Evolutionary conservation across 176 grass and related monocot species (phyloP), one percentile per base, ranked within the genome.

Genomic region (Hordeum marinum): DNA sequence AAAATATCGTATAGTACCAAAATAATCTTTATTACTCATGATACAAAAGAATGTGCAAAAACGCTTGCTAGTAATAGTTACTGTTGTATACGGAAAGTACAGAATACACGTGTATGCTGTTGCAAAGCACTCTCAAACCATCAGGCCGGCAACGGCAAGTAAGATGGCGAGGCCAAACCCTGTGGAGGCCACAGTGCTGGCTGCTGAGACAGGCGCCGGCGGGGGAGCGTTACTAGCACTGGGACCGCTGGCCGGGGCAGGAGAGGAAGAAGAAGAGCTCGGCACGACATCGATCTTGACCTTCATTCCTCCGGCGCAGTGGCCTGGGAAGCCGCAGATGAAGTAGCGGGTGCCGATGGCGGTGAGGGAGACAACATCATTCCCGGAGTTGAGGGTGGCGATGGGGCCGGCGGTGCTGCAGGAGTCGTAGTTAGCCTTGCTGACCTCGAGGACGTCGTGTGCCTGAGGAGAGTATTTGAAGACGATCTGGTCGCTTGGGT

Each of bases 361-460:
- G 25, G 11, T 27, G 29, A 96, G 87, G 11, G 35, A 0, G 61
- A 94, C 36, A 61, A 24, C 14, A 13, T 90, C 88, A 37, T 80
- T 66, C 12, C 91, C 94, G 21, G 18, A 70, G 13, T 0, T 81
- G 77, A 81, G 23, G 25, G 26, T 88, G 77, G 70, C 68, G 82
- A 91, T 60, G 45, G 89, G 3, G 6, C 36, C 78, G 18, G 25
- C 0, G 43, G 37, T n/a, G 36, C 63, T 69, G 87, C 94, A 94
- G 0, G 91, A 80, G 74, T 78, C 82, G 70, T 80, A 91, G 68
- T 34, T 80, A 14, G 68, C 45, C 80, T 88, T 68, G 79, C 0
- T 88, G 82, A 96, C 89, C 79, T 90, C 82, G n/a, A 86, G 4
- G 52, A 96, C 91, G 46, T 90, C 86, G 79, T 96, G 94, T 1